Evolutionary conservation across 208 protist genomes (phyloP), one percentile per base, ranked within the genome.

Genomic region (Endotrypanum monterogeii): DNA sequence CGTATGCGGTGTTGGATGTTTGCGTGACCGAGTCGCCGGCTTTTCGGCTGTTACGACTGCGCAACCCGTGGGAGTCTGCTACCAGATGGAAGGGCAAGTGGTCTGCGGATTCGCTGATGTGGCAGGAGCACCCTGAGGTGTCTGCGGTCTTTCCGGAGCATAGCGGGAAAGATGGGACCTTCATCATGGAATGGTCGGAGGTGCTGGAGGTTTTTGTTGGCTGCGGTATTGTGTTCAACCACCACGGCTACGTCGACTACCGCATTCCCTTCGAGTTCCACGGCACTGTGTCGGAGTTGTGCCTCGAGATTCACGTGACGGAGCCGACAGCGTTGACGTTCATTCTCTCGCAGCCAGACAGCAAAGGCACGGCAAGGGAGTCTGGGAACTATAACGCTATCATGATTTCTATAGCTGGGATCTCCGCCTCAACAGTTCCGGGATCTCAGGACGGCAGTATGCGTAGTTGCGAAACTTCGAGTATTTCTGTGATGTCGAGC

Each of bases 181-280:
- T 97, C 75, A 94, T 83, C 56, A 89, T 97, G 84, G 84, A 88
- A 69, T 95, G 87, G 89, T 41, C 67, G 4, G 93, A 97, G 58
- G 88, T 84, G 39, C 68, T 89, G 67, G 72, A 79, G 6, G 89
- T 78, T 67, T 97, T 97, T 73, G 80, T 79, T 37, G 81, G 83
- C 60, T 93, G 89, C 74, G 87, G 87, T 54, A 90, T 97, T 25
- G 83, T 85, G 82, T 97, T 95, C 73, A 78, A 85, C 56, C 87
- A 92, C 63, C 68, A 85, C 62, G 85, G 79, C 48, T 80, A 80
- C 73, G 65, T 88, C 67, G 90, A 94, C 84, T 93, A 89, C 82
- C 89, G 93, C 52, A 83, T 95, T 56, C 83, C 80, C 67, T 89
- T 87, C 44, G 86, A 71, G 66, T 97, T 97, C 74, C 65, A 85